Evolutionary conservation across 208 protist genomes (phyloP).

Genomic region (Acanthamoeba royreba): DNA sequence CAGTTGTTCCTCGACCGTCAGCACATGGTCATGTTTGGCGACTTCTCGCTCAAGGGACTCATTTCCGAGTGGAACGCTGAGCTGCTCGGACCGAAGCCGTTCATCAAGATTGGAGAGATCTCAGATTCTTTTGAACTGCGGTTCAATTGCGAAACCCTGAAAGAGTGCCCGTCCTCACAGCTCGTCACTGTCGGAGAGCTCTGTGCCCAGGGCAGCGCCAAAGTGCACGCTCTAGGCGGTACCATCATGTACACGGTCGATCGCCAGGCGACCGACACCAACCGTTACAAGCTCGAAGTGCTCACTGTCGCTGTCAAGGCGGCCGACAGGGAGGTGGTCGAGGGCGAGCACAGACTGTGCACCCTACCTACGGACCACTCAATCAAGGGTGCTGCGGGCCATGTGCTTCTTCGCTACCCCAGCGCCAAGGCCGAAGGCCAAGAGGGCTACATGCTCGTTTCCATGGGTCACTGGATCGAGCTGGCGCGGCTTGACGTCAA

Average conservation of each 20-base stretch:
- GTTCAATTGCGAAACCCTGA: background rate
- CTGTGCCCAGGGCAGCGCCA: background rate
- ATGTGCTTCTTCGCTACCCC: background rate
- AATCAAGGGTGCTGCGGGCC: background rate
- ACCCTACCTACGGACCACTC: background rate
- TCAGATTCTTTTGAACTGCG: background rate
- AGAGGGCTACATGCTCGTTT: background rate
- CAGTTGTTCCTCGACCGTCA: background rate
- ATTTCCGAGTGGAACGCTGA: background rate
- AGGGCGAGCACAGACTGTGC: background rate
- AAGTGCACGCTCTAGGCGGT: background rate
- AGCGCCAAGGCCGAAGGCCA: background rate
- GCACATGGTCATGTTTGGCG: slow-evolving; percentile 21
- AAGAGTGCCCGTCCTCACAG: background rate
- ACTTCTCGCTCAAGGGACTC: slow-evolving; percentile 19
- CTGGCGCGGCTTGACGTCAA: background rate
- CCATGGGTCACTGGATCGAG: background rate
- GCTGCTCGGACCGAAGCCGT: background rate
- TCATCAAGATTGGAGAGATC: background rate
- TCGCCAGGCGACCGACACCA: background rate
- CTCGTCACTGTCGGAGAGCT: background rate
- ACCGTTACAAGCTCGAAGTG: background rate
- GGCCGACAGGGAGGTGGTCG: background rate
- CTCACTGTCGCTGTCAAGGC: background rate
- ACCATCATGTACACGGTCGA: slow-evolving; percentile 22